phyloP scores from a whole-genome alignment of 768 basidiomycete species.

The Glaciozyma antarctica region DNA sequence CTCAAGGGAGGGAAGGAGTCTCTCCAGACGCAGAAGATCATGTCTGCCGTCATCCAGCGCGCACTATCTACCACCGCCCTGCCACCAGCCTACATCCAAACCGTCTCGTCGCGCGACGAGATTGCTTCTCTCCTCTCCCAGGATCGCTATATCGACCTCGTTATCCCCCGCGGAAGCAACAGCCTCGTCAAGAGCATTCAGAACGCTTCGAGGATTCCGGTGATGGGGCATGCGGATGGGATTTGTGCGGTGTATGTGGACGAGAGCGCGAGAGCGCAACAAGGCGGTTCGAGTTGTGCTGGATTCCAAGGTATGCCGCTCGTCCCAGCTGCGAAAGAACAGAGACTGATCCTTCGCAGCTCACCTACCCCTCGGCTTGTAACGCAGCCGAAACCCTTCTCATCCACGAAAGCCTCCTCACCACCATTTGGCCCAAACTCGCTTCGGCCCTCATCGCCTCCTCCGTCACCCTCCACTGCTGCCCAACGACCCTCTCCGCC shows the following conservation, averaged over 20 bases:
- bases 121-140: constrained; percentile 75
- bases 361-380: constrained; percentile 90
- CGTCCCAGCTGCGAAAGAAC: not conserved
- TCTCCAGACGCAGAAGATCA: constrained; percentile 60
- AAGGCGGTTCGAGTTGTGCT: constrained; percentile 75
- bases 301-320: constrained; percentile 75
- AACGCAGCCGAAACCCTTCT: constrained; percentile 85
- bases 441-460: constrained; percentile 59
- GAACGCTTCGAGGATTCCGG: constrained; percentile 79
- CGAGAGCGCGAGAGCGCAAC: constrained; percentile 59
- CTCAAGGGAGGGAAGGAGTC: constrained; percentile 98
- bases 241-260: constrained; percentile 85
- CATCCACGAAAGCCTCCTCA: constrained; percentile 62
- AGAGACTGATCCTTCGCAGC: constrained; percentile 45
- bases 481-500: constrained; percentile 53
- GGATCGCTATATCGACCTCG: constrained; percentile 89
- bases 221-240: constrained; percentile 99
- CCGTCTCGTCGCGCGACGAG: constrained; percentile 81
- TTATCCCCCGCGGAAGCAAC: constrained; percentile 93
- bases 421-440: constrained; percentile 70
- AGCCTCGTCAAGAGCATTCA: constrained; percentile 80
- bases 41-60: constrained; percentile 67
- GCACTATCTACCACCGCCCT: constrained; percentile 66
- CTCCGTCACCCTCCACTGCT: constrained; percentile 71
- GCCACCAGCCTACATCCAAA: constrained; percentile 74